Conservation (phyloP, 2,329 filamentous ascomycete genomes). For the Arthroderma sp. region DNA sequence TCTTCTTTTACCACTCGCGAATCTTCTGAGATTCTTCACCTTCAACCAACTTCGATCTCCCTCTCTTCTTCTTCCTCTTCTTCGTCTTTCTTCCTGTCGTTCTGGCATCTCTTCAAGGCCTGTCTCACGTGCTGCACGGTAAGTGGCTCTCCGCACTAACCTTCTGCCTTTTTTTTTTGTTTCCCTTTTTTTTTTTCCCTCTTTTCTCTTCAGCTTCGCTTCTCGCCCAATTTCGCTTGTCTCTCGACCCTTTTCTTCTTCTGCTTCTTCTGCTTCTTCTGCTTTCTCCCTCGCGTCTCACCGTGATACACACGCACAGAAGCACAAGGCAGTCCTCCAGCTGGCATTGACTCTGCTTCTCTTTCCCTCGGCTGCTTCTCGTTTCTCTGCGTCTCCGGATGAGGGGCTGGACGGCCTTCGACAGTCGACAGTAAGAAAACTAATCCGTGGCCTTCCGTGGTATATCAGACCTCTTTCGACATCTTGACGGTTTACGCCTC, state of each 20-base stretch:
- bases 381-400: neutral
- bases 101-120: neutral
- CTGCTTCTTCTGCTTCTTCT: neutral
- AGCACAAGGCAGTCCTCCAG: neutral
- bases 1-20: neutral
- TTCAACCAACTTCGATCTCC: neutral
- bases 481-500: neutral
- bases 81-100: conserved; percentile 5
- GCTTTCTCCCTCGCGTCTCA: neutral
- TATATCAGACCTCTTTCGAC: no score
- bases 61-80: conserved; percentile 8
- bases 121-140: neutral
- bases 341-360: neutral
- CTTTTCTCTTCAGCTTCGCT: no score
- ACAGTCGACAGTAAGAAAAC: neutral
- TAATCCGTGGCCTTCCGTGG: neutral
- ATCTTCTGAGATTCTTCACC: neutral
- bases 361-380: neutral
- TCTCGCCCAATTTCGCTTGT: neutral
- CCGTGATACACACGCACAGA: neutral
- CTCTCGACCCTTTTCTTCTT: neutral
- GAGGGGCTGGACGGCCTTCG: neutral
- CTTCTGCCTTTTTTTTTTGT: neutral
- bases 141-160: neutral
- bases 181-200: neutral